A percentile compares a stretch with the other conserved stretches of the same genome.
Evolutionary conservation across 352 stramenopile species (phyloP).

Genomic region (Elongisporangium undulatum): DNA sequence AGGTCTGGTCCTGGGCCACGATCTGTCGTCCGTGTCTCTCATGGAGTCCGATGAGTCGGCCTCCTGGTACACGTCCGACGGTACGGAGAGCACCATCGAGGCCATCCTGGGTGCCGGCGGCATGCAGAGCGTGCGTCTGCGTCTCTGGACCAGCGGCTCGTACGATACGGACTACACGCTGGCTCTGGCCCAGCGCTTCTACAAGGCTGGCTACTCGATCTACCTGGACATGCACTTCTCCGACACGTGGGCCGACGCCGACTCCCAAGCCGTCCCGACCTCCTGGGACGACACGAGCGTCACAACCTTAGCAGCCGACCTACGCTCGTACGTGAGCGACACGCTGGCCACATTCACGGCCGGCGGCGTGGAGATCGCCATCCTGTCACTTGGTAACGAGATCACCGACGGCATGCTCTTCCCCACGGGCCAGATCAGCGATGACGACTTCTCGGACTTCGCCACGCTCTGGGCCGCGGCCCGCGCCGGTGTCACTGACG

Average conservation of each 20-base stretch:
- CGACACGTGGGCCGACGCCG: slow-evolving; percentile 23
- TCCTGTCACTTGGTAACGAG: slow-evolving; percentile 27
- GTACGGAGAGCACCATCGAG: slow-evolving; percentile 17
- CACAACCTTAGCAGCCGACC: slow-evolving; percentile 8
- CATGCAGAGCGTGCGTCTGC: slow-evolving; percentile 28
- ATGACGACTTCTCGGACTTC: slow-evolving; percentile 20
- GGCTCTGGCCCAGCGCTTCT: slow-evolving; percentile 18
- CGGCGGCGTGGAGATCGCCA: slow-evolving; percentile 19
- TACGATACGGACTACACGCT: slow-evolving; percentile 23
- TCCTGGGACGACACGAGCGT: slow-evolving; percentile 17
- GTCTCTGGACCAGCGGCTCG: slow-evolving; percentile 20
- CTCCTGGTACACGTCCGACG: slow-evolving; percentile 14
- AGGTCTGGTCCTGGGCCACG: slow-evolving; percentile 23
- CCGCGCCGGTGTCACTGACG: slow-evolving; percentile 16
- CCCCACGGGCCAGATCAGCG: slow-evolving; percentile 18
- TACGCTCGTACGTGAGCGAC: slow-evolving; percentile 19
- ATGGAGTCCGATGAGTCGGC: slow-evolving; percentile 21
- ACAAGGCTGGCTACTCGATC: slow-evolving; percentile 23
- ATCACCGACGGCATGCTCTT: slow-evolving; percentile 26
- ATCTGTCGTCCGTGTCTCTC: slow-evolving; percentile 17
- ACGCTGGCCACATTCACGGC: slow-evolving; percentile 24
- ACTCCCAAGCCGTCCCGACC: slow-evolving; percentile 15
- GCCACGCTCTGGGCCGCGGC: slow-evolving; percentile 21
- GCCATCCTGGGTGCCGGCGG: slow-evolving; percentile 22
- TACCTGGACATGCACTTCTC: slow-evolving; percentile 32